These are phyloP conservation scores for Talaromyces thailandensis DNA, from an alignment of 495 filamentous ascomycete genomes.

Conservation along the genomic window DNA sequence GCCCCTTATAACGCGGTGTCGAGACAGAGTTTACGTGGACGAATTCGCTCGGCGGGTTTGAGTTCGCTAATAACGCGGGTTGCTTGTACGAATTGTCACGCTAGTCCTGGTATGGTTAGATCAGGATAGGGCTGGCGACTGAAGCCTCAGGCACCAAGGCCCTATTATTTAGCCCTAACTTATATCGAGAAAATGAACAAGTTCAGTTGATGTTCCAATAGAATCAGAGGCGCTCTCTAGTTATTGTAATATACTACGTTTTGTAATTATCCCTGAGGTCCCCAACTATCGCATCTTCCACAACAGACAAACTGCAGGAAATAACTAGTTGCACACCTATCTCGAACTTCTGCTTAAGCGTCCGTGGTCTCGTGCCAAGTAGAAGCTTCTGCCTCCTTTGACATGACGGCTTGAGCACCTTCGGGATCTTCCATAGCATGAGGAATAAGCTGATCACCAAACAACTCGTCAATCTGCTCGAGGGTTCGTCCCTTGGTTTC, in stretches of 20 bases:
- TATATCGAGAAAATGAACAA: too few species aligned
- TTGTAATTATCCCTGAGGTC: too few species aligned
- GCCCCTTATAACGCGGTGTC: neutral
- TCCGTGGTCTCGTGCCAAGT: too few species aligned
- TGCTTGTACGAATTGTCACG: neutral
- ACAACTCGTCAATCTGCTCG: conserved; percentile 44
- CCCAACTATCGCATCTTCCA: too few species aligned
- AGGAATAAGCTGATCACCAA: conserved; percentile 13
- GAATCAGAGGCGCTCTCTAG: too few species aligned
- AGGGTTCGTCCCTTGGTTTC: conserved; percentile 45
- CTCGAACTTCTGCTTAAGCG: too few species aligned
- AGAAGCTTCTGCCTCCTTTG: too few species aligned
- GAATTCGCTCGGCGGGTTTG: neutral
- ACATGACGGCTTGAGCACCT: neutral
- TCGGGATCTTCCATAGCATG: neutral
- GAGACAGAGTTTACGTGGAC: neutral
- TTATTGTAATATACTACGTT: too few species aligned
- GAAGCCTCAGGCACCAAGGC: neutral
- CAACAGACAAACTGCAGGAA: too few species aligned
- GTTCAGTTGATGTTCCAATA: too few species aligned
- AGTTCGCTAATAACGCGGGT: neutral
- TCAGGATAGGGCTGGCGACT: neutral
- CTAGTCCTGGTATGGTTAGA: neutral
- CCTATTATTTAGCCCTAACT: neutral
- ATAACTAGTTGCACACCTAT: too few species aligned